phyloP scores from a whole-genome alignment of 192 early-diverging fungal genomes.

The Entomortierella beljakovae region DNA sequence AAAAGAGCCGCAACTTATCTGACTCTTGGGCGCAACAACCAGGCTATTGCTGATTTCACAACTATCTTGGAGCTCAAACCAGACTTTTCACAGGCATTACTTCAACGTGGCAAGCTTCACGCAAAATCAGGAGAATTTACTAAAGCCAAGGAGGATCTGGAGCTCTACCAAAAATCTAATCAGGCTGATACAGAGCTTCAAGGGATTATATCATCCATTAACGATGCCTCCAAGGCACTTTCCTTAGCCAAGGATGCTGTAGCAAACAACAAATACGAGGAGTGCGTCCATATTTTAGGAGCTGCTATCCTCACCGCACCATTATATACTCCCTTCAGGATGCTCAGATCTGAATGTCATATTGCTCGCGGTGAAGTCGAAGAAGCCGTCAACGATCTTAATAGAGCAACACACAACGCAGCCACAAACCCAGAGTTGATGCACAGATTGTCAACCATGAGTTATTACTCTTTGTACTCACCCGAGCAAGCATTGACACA shows the following conservation, averaged over 20 bases:
- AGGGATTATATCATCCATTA: conserved; percentile 50
- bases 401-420: conserved; percentile 79
- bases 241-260: conserved; percentile 55
- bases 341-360: conserved; percentile 80
- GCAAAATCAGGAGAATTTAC: conserved; percentile 74
- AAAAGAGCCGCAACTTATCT: conserved; percentile 88
- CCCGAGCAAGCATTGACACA: conserved; percentile 72
- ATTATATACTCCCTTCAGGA: conserved; percentile 65
- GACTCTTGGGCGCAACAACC: conserved; percentile 72
- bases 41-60: conserved; percentile 87
- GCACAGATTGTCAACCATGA: conserved; percentile 76
- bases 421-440: conserved; percentile 73
- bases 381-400: conserved; percentile 86
- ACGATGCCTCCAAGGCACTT: conserved; percentile 56
- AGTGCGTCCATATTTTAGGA: conserved; percentile 64
- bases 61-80: conserved; percentile 83
- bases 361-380: conserved; percentile 80
- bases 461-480: conserved; percentile 77
- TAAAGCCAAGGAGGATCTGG: conserved; percentile 72
- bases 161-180: conserved; percentile 37
- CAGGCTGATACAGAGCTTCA: conserved; percentile 48
- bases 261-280: conserved; percentile 59
- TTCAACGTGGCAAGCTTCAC: conserved; percentile 79
- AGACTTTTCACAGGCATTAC: conserved; percentile 81
- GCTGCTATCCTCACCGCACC: conserved; percentile 67